A percentile compares a stretch with the other conserved stretches of the same genome.
Conservation (phyloP, 1,139 yeast genomes). For the Candida tetrigidarum region DNA sequence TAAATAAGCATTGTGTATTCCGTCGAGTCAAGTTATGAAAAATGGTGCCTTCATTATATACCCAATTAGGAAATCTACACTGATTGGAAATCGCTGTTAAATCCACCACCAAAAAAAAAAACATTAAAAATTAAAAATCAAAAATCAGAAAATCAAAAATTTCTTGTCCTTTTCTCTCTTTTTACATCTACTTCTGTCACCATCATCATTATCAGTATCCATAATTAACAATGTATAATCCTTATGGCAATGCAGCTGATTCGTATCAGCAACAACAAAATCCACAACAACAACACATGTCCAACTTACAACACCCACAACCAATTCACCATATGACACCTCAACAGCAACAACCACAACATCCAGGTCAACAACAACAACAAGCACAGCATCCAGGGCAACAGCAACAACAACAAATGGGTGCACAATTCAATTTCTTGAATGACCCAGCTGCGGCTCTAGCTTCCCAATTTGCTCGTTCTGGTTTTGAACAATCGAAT, state of each 20-base stretch:
- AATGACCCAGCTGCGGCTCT: conserved; percentile 82
- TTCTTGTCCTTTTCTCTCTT: not conserved
- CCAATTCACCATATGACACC: conserved; percentile 28
- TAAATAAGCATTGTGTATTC: not conserved
- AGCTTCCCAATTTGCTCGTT: conserved; percentile 89
- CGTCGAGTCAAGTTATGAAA: not conserved
- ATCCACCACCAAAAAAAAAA: not conserved
- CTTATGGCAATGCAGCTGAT: conserved; percentile 36
- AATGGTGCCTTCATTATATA: not conserved
- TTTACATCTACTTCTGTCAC: not conserved
- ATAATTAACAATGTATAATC: conserved; percentile 45
- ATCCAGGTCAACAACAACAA: conserved; percentile 24
- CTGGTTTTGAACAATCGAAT: conserved; percentile 73
- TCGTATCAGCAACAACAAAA: conserved; percentile 24
- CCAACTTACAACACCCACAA: conserved; percentile 14
- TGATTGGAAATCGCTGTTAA: too few species aligned
- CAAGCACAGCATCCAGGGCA: conserved; percentile 31
- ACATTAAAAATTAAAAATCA: not conserved
- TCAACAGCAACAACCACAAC: conserved; percentile 30
- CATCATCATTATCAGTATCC: too few species aligned
- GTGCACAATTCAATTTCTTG: conserved; percentile 42
- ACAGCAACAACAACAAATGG: conserved; percentile 28
- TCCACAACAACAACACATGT: conserved; percentile 31
- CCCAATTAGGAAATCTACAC: conserved; percentile 1
- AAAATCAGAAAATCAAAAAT: not conserved